Conservation (phyloP, 2,329 filamentous ascomycete genomes). For the Hypoxylon sp. region DNA sequence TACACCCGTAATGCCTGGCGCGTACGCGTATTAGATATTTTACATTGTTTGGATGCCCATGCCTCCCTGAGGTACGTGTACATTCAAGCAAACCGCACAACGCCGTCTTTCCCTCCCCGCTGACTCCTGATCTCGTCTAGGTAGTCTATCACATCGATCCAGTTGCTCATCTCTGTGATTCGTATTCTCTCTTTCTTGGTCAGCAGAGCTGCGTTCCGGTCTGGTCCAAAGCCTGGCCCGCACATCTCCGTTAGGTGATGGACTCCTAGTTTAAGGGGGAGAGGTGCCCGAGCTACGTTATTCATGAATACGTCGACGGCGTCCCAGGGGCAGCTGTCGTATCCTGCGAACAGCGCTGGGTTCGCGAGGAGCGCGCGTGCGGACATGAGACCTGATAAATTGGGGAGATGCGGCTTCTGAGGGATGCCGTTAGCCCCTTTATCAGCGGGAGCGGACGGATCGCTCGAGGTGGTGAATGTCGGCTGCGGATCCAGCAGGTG, state of each 20-base stretch:
- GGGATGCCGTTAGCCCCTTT: conserved; percentile 7
- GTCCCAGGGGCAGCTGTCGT: conserved; percentile 71
- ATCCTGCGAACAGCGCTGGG: conserved; percentile 74
- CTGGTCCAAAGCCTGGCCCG: conserved; percentile 67
- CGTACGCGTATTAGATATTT: not conserved
- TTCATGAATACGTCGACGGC: conserved; percentile 75
- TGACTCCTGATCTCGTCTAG: conserved; percentile 61
- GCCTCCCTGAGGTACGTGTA: not conserved
- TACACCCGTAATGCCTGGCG: not conserved
- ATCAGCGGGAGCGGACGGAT: conserved; percentile 9
- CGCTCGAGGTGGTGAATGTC: conserved; percentile 47
- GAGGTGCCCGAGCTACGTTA: conserved; percentile 68
- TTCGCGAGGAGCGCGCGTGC: conserved; percentile 77
- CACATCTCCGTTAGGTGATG: conserved; percentile 80
- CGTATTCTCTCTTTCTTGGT: conserved; percentile 68
- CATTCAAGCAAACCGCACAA: conserved; percentile 33
- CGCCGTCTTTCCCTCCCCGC: conserved; percentile 18
- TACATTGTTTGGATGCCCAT: not conserved
- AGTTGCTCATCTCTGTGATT: conserved; percentile 65
- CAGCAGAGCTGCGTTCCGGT: conserved; percentile 68
- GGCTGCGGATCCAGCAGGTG: conserved; percentile 51
- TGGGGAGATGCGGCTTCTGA: conserved; percentile 57
- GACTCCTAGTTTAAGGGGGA: conserved; percentile 74
- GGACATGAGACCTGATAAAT: conserved; percentile 76
- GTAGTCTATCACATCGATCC: conserved; percentile 73